Conservation (phyloP, 768 basidiomycete species). For the Lepiota venenata region DNA sequence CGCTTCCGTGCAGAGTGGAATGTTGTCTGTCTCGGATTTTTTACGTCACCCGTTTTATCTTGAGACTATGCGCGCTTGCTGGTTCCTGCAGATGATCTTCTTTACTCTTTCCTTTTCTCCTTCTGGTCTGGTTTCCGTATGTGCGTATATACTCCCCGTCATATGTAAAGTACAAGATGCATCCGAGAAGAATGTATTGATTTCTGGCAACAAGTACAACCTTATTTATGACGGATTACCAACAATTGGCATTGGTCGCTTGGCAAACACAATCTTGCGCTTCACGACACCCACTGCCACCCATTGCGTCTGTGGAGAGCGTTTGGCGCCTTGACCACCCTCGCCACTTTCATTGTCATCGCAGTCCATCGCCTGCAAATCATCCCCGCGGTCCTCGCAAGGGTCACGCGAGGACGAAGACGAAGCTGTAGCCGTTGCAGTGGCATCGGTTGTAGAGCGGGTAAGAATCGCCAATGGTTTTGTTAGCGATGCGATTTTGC, state of each 20-base stretch:
- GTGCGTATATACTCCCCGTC: conserved; percentile 11
- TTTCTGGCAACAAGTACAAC: neutral
- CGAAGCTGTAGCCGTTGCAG: neutral
- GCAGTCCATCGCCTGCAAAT: neutral
- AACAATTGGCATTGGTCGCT: conserved; percentile 68
- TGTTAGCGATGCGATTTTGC: conserved; percentile 68
- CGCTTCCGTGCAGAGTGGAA: neutral
- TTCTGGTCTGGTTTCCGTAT: neutral
- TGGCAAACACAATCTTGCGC: conserved; percentile 81
- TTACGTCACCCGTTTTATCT: neutral
- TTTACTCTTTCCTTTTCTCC: neutral
- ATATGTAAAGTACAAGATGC: conserved; percentile 7
- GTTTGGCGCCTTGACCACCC: neutral
- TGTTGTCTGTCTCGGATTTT: neutral
- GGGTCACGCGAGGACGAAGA: neutral
- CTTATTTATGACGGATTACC: conserved; percentile 30
- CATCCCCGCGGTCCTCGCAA: neutral
- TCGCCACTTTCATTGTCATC: conserved; percentile 2
- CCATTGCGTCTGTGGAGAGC: conserved; percentile 37
- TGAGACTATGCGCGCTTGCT: neutral
- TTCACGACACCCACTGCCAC: conserved; percentile 68
- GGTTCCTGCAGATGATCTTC: neutral
- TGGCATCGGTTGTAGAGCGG: conserved; percentile 26
- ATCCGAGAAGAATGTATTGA: conserved; percentile 8
- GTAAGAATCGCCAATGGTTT: conserved; percentile 83